phyloP scores from a whole-genome alignment of 805 yeast species.

The Debaryomyces prosopidis region DNA sequence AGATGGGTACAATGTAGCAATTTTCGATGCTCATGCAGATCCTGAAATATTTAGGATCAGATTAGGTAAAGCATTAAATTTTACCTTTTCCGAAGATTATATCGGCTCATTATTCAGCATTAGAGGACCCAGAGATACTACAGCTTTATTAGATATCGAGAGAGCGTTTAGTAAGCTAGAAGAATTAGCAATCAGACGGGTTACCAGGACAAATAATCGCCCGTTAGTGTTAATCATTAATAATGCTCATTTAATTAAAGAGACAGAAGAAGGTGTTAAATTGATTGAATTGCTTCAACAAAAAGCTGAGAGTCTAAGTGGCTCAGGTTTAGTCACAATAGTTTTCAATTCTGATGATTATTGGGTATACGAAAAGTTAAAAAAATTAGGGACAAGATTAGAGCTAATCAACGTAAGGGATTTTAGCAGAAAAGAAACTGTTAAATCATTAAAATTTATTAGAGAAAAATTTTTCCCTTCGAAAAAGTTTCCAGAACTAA shows the following conservation, averaged over 20 bases:
- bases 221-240: slow-evolving; percentile 74
- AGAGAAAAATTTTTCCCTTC: slow-evolving; percentile 42
- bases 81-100: slow-evolving; percentile 76
- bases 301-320: slow-evolving; percentile 76
- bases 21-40: slow-evolving; percentile 82
- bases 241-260: slow-evolving; percentile 71
- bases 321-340: slow-evolving; percentile 69
- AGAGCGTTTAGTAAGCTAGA: slow-evolving; percentile 78
- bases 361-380: slow-evolving; percentile 81
- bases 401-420: slow-evolving; percentile 72
- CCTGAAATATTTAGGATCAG: slow-evolving; percentile 79
- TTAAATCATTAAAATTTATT: slow-evolving; percentile 53
- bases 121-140: slow-evolving; percentile 82
- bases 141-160: slow-evolving; percentile 78
- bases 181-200: slow-evolving; percentile 60
- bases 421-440: slow-evolving; percentile 54
- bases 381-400: slow-evolving; percentile 68
- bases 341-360: slow-evolving; percentile 81
- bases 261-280: slow-evolving; percentile 71
- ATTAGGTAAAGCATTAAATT: slow-evolving; percentile 72
- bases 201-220: slow-evolving; percentile 33
- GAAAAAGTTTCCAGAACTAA: slow-evolving; percentile 34
- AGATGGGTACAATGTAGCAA: slow-evolving; percentile 62
- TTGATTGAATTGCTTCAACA: slow-evolving; percentile 77
- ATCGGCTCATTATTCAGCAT: slow-evolving; percentile 79